These are phyloP conservation scores for Atalantia buxifolia DNA, from an alignment of 345 rosid genomes.

Conservation along the genomic window DNA sequence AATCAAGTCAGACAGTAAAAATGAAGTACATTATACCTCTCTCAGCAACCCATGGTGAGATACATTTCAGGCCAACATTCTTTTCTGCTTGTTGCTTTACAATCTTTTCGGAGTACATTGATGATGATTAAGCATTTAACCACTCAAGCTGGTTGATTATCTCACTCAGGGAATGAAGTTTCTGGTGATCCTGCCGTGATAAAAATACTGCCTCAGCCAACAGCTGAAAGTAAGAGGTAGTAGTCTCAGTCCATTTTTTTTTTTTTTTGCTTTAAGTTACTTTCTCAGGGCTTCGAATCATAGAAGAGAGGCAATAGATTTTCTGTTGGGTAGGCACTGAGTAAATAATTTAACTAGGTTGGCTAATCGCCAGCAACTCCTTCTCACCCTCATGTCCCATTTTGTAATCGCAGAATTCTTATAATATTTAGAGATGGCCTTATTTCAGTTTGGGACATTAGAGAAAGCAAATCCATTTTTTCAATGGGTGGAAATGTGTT, in stretches of 20 bases:
- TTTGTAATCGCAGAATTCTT: conserved; percentile 53
- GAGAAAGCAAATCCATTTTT: conserved; percentile 57
- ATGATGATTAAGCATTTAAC: neutral
- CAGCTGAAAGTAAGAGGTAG: conserved; percentile 87
- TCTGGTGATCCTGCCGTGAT: conserved; percentile 53
- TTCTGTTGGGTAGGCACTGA: neutral
- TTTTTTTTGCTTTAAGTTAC: conserved; percentile 6
- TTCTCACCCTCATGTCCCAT: neutral
- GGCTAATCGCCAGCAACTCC: neutral
- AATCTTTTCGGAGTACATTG: neutral
- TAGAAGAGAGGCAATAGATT: neutral
- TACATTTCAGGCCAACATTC: neutral
- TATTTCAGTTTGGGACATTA: conserved; percentile 70
- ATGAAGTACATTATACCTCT: conserved; percentile 73
- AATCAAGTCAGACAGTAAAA: conserved; percentile 31
- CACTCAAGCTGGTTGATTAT: neutral
- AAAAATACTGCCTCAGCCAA: conserved; percentile 63
- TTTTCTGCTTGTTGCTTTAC: neutral
- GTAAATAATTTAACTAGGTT: neutral
- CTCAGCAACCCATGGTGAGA: conserved; percentile 70
- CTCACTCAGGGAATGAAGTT: conserved; percentile 51
- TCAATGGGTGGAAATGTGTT: conserved; percentile 53
- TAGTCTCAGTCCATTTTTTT: conserved; percentile 8
- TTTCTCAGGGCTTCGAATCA: neutral
- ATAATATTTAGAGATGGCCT: conserved; percentile 69